A percentile compares a stretch with the other conserved stretches of the same genome.
Conservation (phyloP, 768 basidiomycete genomes). For the Termitomyces sp. region DNA sequence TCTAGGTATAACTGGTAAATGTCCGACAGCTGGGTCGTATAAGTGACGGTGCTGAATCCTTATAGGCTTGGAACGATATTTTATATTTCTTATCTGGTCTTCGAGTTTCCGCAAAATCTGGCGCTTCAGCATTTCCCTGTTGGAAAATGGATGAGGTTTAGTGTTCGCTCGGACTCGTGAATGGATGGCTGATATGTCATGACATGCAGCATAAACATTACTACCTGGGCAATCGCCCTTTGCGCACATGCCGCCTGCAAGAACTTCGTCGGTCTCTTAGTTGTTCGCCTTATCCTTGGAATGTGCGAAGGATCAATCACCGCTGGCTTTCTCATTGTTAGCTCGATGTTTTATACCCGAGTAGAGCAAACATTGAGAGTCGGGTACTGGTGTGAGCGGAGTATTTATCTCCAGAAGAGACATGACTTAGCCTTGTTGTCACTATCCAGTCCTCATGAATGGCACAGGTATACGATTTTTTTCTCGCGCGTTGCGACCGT, state of each 20-base stretch:
- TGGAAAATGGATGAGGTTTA: conserved; percentile 76
- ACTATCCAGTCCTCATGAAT: conserved; percentile 60
- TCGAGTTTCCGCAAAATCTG: conserved; percentile 73
- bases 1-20: conserved; percentile 57
- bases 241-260: conserved; percentile 65
- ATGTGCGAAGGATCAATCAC: conserved; percentile 71
- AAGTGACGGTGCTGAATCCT: neutral
- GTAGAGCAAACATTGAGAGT: conserved; percentile 64
- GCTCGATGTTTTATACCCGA: conserved; percentile 74
- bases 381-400: conserved; percentile 69
- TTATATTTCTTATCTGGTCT: conserved; percentile 64
- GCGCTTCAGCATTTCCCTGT: conserved; percentile 70
- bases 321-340: conserved; percentile 74
- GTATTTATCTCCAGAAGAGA: neutral
- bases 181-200: neutral
- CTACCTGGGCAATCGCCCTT: conserved; percentile 59
- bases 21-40: neutral
- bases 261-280: conserved; percentile 61
- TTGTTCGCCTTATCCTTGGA: conserved; percentile 60
- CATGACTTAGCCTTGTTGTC: neutral
- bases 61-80: conserved; percentile 71
- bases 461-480: conserved; percentile 45
- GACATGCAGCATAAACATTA: conserved; percentile 53
- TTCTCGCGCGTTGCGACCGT: neutral
- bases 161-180: neutral